Evolutionary conservation across 306 rosid genomes (phyloP), one percentile per base, ranked within the genome.

Genomic region (Sphenostylis stenocarpa): DNA sequence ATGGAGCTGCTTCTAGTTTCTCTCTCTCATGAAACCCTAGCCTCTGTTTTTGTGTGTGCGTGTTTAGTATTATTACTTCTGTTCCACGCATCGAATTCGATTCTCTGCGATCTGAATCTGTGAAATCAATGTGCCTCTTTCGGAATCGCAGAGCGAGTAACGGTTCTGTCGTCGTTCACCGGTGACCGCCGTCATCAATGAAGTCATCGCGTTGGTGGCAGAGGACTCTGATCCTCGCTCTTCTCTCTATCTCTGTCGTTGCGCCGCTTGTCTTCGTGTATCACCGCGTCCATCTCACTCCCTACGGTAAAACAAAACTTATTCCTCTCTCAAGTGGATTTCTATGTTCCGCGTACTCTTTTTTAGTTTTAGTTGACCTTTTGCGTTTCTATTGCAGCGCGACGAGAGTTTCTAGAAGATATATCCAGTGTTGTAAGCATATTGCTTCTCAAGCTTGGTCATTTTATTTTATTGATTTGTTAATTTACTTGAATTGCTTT

Each of bases 191-290:
- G 86, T 89, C 86, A 88, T 88, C 87, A 87, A 95, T 96, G 99
- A 96, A 81, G 85, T 85, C 81, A n/a, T 61, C 85, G 80, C 90
- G 76, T 71, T 89, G 96, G 80, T 85, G 90, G 81, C 92, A 86
- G 96, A 96, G 99, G 98, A 87, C 75, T 81, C 78, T 96, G 63
- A 84, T 96, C 97, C 99, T 96, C 90, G 77, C 85, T 81, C 77
- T 96, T 64, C 94, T 96, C 7, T 88, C 83, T 36, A 41, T 92
- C 80, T 88, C 98, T 85, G 98, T 96, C 79, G 38, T 91, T 47
- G 89, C 94, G 87, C 99, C 99, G 58, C 67, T 96, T 41, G 17
- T 91, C 66, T 84, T 96, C 53, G 85, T 96, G 75, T 88, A 93
- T 53, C 80, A 64, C 23, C 75, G 87, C 81, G 90, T 89, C 57